A percentile compares a stretch with the other conserved stretches of the same genome.
Conservation (phyloP, 768 basidiomycete genomes). For the Lactifluus echinatus region DNA sequence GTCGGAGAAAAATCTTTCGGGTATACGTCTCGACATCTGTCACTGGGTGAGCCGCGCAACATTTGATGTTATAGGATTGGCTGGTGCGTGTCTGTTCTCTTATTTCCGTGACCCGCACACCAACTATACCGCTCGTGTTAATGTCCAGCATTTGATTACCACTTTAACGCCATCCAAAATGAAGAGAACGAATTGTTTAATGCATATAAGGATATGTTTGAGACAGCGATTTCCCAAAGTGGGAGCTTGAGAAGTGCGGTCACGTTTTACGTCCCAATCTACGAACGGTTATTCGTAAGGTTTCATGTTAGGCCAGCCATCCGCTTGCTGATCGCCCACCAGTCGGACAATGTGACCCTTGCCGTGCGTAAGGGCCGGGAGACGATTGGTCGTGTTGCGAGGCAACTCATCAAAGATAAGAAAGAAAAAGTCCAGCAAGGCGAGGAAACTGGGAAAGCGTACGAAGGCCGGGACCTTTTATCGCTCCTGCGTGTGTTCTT, state of each 20-base stretch:
- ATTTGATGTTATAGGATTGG: constrained; percentile 87
- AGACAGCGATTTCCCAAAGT: constrained; percentile 53
- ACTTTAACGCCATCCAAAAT: constrained; percentile 75
- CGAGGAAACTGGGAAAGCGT: constrained; percentile 40
- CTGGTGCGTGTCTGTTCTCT: constrained; percentile 39
- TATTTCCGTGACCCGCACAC: not conserved
- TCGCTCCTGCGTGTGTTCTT: constrained; percentile 58
- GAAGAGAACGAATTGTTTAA: constrained; percentile 69
- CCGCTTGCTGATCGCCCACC: not conserved
- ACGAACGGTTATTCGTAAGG: constrained; percentile 49
- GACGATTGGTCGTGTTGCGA: constrained; percentile 62
- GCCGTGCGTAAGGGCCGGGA: constrained; percentile 49
- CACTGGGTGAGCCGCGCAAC: constrained; percentile 78
- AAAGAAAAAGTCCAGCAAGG: constrained; percentile 61
- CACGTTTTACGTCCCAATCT: constrained; percentile 49
- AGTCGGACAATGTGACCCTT: constrained; percentile 48
- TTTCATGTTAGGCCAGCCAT: constrained; percentile 9
- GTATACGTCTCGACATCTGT: constrained; percentile 56
- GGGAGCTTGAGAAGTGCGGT: constrained; percentile 37
- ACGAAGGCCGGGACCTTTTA: constrained; percentile 66
- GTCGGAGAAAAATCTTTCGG: constrained; percentile 16
- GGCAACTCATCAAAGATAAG: constrained; percentile 69
- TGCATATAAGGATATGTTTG: constrained; percentile 85
- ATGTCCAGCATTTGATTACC: constrained; percentile 67
- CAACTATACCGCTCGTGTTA: not conserved